Conservation (phyloP, 2,329 filamentous ascomycete genomes). For the Dothideomycetes sp. region DNA sequence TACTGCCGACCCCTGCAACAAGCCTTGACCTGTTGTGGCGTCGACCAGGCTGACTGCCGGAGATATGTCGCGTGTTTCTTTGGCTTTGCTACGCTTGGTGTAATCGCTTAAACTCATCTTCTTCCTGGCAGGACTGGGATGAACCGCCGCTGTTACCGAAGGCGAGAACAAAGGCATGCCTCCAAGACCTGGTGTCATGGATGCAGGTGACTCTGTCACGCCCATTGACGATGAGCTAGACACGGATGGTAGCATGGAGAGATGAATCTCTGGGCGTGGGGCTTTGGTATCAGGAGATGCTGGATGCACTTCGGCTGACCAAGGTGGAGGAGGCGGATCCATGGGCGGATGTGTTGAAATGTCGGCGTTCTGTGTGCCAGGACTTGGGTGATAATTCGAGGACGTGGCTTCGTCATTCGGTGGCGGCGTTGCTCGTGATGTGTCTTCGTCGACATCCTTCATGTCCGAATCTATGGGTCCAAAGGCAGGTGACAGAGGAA, state of each 20-base stretch:
- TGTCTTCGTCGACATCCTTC: slow-evolving; percentile 30
- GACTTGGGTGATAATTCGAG: slow-evolving; percentile 3
- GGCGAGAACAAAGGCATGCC: slow-evolving; percentile 24
- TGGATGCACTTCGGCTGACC: slow-evolving; percentile 9
- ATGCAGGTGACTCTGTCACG: slow-evolving; percentile 22
- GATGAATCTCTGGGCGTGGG: slow-evolving; percentile 20
- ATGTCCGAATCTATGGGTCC: slow-evolving; percentile 30
- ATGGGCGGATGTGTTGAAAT: slow-evolving; percentile 23
- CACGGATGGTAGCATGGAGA: slow-evolving; percentile 25
- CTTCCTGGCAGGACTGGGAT: slow-evolving; percentile 35
- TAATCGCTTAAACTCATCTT: slow-evolving; percentile 45
- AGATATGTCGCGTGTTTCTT: slow-evolving; percentile 13
- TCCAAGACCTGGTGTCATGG: slow-evolving; percentile 15
- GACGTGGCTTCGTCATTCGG: background rate
- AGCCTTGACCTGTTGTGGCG: slow-evolving; percentile 9
- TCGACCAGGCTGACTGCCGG: slow-evolving; percentile 8
- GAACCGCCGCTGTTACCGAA: slow-evolving; percentile 33
- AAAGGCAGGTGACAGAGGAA: slow-evolving; percentile 6
- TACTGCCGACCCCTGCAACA: slow-evolving; percentile 4
- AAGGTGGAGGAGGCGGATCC: slow-evolving; percentile 26
- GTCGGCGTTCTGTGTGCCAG: background rate
- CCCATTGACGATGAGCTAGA: slow-evolving; percentile 13
- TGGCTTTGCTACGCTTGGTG: slow-evolving; percentile 34
- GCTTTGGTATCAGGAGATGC: slow-evolving; percentile 17
- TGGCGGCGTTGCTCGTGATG: background rate